These are phyloP conservation scores for Apiospora malaysiana DNA, from an alignment of 2,329 filamentous ascomycete species.

Conservation along the genomic window DNA sequence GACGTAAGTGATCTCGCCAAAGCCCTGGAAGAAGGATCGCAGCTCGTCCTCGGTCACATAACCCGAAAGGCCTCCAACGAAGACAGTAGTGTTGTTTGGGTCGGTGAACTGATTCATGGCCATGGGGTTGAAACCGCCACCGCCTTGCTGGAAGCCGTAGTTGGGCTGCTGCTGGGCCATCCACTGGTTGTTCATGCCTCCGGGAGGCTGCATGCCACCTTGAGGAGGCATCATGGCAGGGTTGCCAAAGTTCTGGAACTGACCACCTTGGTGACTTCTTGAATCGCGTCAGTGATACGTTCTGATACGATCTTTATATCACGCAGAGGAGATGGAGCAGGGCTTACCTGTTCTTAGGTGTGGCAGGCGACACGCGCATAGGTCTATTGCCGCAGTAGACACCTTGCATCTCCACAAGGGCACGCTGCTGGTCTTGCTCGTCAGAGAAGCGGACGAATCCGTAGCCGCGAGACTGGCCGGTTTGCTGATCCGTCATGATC, in stretches of 20 bases:
- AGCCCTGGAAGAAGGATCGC: conserved; percentile 99
- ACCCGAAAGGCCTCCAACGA: conserved; percentile 94
- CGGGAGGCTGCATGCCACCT: conserved; percentile 50
- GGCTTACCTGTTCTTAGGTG: conserved; percentile 83
- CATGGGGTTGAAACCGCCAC: conserved; percentile 52
- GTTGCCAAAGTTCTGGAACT: conserved; percentile 43
- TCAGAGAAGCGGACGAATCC: conserved; percentile 98
- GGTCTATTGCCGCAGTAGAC: conserved; percentile 98
- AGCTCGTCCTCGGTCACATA: conserved; percentile 99
- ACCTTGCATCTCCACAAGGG: conserved; percentile 97
- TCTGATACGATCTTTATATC: not conserved
- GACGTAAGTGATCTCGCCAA: conserved; percentile 99
- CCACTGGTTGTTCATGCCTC: conserved; percentile 45
- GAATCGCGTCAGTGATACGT: not conserved
- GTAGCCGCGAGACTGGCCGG: conserved; percentile 95
- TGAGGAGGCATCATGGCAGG: conserved; percentile 45
- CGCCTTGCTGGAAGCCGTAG: conserved; percentile 44
- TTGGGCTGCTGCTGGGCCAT: conserved; percentile 47
- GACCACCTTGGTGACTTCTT: conserved; percentile 48
- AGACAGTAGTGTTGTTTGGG: conserved; percentile 99
- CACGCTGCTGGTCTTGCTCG: conserved; percentile 94
- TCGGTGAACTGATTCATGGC: conserved; percentile 99
- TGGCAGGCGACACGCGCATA: conserved; percentile 98
- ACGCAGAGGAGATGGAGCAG: not conserved
- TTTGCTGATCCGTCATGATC: conserved; percentile 99